Base-by-base conservation (phyloP, 2,329 filamentous ascomycete species). In the Sordariomycetes sp. region DNA sequence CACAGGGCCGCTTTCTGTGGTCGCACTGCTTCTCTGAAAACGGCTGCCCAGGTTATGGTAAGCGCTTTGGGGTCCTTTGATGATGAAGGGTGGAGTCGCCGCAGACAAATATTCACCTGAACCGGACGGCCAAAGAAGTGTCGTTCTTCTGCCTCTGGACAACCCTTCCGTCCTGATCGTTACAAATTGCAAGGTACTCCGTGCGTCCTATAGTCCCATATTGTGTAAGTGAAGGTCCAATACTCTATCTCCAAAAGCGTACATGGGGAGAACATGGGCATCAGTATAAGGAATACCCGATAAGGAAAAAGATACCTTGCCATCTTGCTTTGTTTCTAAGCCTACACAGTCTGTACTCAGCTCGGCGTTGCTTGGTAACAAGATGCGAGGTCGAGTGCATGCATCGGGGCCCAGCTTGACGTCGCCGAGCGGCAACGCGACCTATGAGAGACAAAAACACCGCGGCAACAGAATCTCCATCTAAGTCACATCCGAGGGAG, bases 381-480 rank as follows among this genome's bases (percentile, higher is more conserved):
- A 39, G 15, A 48, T 20, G 42, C 15, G 42, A 48, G n/a, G 36
- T 17, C 34, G 54, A 48, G 54, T 51, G 48, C 36, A 50, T 55
- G 54, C 39, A 50, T 50, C 54, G 17, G 39, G 17, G 15, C 32
- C 48, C 39, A 50, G 22, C 24, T 32, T 32, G 54, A 45, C 20
- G 28, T 50, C 48, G 54, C 54, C 28, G 54, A 55, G 54, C 54
- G 54, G 54, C 48, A 55, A 48, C 54, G n/a, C 54, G 54, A 50
- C 54, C 54, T 55, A 55, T 55, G 36, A 50, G 54, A 17, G 25
- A 32, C 24, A 50, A 24, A 2, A 15, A 28, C 36, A 35, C 24
- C 25, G 54, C 54, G 39, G 54, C 39, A 50, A 34, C 54, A 50
- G 22, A 36, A 22, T 13, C 15, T 32, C 22, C 25, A 3, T 12